phyloP scores from a whole-genome alignment of 179 eudicot species.

The Spinacia oleracea region DNA sequence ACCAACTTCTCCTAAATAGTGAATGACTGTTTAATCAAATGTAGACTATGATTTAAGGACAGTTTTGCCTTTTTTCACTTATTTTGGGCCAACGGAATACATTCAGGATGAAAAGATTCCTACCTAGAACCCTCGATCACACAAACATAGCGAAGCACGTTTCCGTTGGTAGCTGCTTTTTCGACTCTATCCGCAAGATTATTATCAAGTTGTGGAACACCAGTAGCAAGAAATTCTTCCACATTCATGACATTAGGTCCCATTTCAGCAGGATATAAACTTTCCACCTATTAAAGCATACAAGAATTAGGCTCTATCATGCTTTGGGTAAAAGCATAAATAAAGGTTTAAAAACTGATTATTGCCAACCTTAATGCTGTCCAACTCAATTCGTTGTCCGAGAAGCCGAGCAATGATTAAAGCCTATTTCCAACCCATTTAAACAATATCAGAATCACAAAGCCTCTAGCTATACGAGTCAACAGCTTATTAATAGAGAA shows the following conservation, averaged over 20 bases:
- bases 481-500: background rate
- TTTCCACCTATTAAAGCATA: conserved; percentile 57
- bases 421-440: conserved; percentile 52
- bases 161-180: conserved; percentile 71
- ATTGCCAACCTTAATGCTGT: conserved; percentile 57
- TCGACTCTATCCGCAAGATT: conserved; percentile 60
- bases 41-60: background rate
- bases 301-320: background rate
- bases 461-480: background rate
- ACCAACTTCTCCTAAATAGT: background rate
- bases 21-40: background rate
- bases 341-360: background rate
- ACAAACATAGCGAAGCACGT: conserved; percentile 91
- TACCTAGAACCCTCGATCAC: conserved; percentile 81
- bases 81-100: conserved; percentile 4
- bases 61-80: background rate
- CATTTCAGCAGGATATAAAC: conserved; percentile 83
- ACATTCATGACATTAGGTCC: conserved; percentile 67
- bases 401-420: conserved; percentile 94
- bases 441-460: conserved; percentile 17
- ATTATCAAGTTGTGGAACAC: conserved; percentile 74
- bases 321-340: conserved; percentile 9
- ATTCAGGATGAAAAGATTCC: background rate
- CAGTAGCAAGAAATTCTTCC: conserved; percentile 66
- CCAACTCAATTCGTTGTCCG: conserved; percentile 65